Percentiles rank a stretch among this genome's conserved stretches.
phyloP scores from a whole-genome alignment of 768 basidiomycete species.

The Boletellus ananiceps region DNA sequence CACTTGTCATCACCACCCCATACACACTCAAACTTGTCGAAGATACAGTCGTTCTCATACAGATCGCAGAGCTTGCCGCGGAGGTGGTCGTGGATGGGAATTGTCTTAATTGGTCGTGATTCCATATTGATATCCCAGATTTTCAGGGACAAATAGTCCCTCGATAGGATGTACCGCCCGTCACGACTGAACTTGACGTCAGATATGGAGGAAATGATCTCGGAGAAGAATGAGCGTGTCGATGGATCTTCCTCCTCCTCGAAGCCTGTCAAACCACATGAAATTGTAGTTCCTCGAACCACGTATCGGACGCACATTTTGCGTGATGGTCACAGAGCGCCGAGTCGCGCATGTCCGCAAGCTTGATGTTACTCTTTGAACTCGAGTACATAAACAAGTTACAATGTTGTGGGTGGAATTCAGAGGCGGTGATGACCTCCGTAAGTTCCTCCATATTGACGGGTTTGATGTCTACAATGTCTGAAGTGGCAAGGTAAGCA shows the following conservation, averaged over 20 bases:
- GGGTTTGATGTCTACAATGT: constrained; percentile 99
- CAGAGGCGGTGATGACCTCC: constrained; percentile 99
- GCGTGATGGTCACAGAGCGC: constrained; percentile 95
- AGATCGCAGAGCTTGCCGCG: constrained; percentile 96
- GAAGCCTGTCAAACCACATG: constrained; percentile 58
- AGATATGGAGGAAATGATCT: constrained; percentile 99
- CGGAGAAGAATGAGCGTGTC: constrained; percentile 97
- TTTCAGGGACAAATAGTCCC: constrained; percentile 96
- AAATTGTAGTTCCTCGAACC: constrained; percentile 2
- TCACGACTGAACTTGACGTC: constrained; percentile 99
- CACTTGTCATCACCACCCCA: constrained; percentile 96
- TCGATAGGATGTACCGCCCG: constrained; percentile 92
- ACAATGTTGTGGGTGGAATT: constrained; percentile 97
- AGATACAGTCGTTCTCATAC: constrained; percentile 99
- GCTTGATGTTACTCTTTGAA: constrained; percentile 99
- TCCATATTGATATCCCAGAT: constrained; percentile 99
- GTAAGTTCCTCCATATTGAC: constrained; percentile 99
- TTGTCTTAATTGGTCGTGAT: constrained; percentile 90
- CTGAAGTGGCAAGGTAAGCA: constrained; percentile 37
- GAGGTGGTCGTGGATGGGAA: constrained; percentile 97
- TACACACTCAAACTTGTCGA: constrained; percentile 99
- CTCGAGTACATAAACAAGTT: constrained; percentile 99
- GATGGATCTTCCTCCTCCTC: constrained; percentile 99
- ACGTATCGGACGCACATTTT: constrained; percentile 64
- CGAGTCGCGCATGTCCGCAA: constrained; percentile 98